Evolutionary conservation across 2,329 filamentous ascomycete species (phyloP), one percentile per base, ranked within the genome.

Genomic region (Colletotrichum simmondsii): DNA sequence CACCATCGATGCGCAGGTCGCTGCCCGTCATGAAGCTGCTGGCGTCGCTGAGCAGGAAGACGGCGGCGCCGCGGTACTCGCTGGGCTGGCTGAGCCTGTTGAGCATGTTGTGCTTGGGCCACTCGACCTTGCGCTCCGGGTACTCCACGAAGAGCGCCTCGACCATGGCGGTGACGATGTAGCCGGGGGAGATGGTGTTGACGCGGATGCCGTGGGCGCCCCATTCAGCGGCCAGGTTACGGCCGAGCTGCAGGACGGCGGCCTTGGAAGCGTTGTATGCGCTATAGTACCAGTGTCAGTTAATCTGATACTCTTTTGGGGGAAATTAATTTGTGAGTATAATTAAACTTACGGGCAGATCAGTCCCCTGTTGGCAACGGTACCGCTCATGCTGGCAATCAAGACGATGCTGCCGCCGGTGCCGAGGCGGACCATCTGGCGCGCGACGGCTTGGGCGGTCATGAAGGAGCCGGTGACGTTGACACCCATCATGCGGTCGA

Each of bases 101-200:
- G 65, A 97, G 86, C 94, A 97, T 97, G 83, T 97, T 97, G 83
- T 96, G 92, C 77, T 88, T 92, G 19, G 93, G 90, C 95, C 95
- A 97, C 73, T 92, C 88, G 30, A 81, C 82, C 74, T 85, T 84
- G 65, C 89, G 87, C 78, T 95, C 93, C 0, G 95, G 95, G 76
- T 90, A 93, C 75, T 93, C 87, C 75, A 91, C 87, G 78, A 98
- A 97, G 37, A 97, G 88, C 71, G 90, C 89, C 80, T 94, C 90
- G 1, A 96, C 94, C 95, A 98, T 97, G 62, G 92, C 90, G 2
- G 93, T 95, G 26, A 93, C 89, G 78, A 95, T 94, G 80, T 95
- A 95, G 10, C 94, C 94, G 0, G 94, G 93, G 24, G 92, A 94
- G 75, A 97, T 89, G 16, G 92, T 95, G 84, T 97, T 96, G 74